Conservation (phyloP, 1,139 yeast species). For the Yamadazyma sp. region DNA sequence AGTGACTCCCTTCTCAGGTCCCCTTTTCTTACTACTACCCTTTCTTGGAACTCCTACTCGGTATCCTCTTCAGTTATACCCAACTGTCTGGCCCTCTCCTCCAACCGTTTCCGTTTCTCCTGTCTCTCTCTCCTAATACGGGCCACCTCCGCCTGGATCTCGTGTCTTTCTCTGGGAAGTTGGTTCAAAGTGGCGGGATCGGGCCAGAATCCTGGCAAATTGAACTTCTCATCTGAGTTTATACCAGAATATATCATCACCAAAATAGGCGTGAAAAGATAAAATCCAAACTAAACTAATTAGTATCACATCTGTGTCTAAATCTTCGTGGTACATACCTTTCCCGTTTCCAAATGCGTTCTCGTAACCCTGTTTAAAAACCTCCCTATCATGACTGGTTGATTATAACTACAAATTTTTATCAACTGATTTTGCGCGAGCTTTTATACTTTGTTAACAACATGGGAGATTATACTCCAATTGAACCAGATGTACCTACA, state of each 20-base stretch:
- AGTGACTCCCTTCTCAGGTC: too few relatives aligned
- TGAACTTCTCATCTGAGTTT: conserved; percentile 83
- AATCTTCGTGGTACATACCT: conserved; percentile 42
- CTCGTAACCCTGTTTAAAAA: conserved; percentile 44
- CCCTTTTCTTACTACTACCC: too few relatives aligned
- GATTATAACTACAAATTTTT: conserved; percentile 4
- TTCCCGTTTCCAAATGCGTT: conserved; percentile 67
- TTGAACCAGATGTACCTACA: conserved; percentile 28
- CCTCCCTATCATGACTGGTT: conserved; percentile 18
- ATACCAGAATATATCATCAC: conserved; percentile 92
- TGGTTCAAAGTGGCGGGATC: conserved; percentile 89
- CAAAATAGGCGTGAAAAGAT: conserved; percentile 78
- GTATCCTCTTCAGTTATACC: conserved; percentile 50
- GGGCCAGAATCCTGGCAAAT: conserved; percentile 97
- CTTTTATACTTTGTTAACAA: neutral
- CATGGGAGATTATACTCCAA: conserved; percentile 26
- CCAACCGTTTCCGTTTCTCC: conserved; percentile 72
- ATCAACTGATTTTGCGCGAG: conserved; percentile 5
- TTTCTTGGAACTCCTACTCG: neutral
- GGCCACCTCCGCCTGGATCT: conserved; percentile 87
- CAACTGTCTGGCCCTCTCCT: conserved; percentile 65
- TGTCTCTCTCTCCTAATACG: conserved; percentile 73
- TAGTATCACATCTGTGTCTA: too few relatives aligned
- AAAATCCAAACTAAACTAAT: conserved; percentile 66
- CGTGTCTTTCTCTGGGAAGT: conserved; percentile 91